These are phyloP conservation scores for Cryptococcus maquisensis DNA, from an alignment of 1,284 basidiomycete species.

Conservation along the genomic window DNA sequence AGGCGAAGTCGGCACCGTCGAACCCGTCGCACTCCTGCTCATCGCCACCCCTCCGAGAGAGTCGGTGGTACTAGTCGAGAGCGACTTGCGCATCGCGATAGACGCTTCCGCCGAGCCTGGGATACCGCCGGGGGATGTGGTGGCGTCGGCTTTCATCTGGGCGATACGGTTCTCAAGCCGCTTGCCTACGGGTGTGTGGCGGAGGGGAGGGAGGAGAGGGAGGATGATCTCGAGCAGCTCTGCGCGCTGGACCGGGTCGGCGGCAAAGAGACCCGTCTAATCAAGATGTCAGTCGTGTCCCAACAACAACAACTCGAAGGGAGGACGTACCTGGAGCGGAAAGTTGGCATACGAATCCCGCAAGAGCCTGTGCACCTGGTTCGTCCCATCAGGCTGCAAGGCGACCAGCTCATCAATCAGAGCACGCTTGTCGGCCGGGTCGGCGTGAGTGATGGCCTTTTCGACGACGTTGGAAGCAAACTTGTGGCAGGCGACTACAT, in stretches of 20 bases:
- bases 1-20: constrained; percentile 10
- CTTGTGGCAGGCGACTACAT: constrained; percentile 73
- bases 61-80: constrained; percentile 7
- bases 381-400: constrained; percentile 22
- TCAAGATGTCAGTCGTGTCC: background rate
- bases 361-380: constrained; percentile 28
- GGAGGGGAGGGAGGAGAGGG: constrained; percentile 31
- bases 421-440: constrained; percentile 59
- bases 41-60: constrained; percentile 5
- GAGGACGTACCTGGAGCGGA: constrained; percentile 34
- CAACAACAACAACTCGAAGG: no score
- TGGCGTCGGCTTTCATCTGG: constrained; percentile 22
- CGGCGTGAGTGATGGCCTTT: constrained; percentile 72
- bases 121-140: background rate
- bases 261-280: constrained; percentile 33
- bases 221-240: constrained; percentile 35
- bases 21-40: constrained; percentile 6
- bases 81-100: background rate
- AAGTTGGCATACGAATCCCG: constrained; percentile 44
- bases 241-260: constrained; percentile 31
- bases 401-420: constrained; percentile 71
- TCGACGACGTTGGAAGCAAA: constrained; percentile 97
- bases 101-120: no score
- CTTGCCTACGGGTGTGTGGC: constrained; percentile 41
- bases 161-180: constrained; percentile 30